Evolutionary conservation across 2,329 filamentous ascomycete species (phyloP).

Genomic region (Fusarium luffae): DNA sequence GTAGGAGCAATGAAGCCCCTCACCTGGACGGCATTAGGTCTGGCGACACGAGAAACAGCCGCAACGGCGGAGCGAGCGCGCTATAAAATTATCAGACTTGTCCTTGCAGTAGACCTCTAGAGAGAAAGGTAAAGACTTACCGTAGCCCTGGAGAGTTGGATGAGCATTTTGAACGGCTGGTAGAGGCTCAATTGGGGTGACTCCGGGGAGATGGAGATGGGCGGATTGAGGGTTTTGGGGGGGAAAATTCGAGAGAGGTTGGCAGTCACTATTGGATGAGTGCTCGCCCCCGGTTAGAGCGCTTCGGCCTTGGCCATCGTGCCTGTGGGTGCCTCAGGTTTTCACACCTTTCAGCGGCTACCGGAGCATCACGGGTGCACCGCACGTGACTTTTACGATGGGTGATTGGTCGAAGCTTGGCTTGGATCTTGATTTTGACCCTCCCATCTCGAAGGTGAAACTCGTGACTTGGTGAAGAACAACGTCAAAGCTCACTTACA

Average conservation of each 20-base stretch:
- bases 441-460: neutral
- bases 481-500: conserved; percentile 16
- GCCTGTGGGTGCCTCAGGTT: conserved; percentile 32
- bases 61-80: conserved; percentile 63
- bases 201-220: conserved; percentile 47
- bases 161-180: conserved; percentile 64
- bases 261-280: conserved; percentile 25
- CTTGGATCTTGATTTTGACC: conserved; percentile 6
- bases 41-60: conserved; percentile 59
- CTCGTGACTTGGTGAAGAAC: neutral
- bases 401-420: conserved; percentile 13
- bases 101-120: neutral
- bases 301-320: conserved; percentile 36
- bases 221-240: conserved; percentile 49
- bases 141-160: conserved; percentile 65
- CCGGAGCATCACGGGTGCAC: conserved; percentile 30
- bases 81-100: conserved; percentile 51
- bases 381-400: conserved; percentile 4
- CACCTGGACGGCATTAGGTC: conserved; percentile 57
- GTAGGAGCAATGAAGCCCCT: conserved; percentile 71
- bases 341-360: neutral
- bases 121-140: conserved; percentile 54
- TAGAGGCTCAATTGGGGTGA: conserved; percentile 60
- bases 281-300: conserved; percentile 43
- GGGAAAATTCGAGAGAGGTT: conserved; percentile 57